Evolutionary conservation across 129 eudicot species (phyloP), one percentile per base, ranked within the genome.

Genomic region (Cynara cardunculus): DNA sequence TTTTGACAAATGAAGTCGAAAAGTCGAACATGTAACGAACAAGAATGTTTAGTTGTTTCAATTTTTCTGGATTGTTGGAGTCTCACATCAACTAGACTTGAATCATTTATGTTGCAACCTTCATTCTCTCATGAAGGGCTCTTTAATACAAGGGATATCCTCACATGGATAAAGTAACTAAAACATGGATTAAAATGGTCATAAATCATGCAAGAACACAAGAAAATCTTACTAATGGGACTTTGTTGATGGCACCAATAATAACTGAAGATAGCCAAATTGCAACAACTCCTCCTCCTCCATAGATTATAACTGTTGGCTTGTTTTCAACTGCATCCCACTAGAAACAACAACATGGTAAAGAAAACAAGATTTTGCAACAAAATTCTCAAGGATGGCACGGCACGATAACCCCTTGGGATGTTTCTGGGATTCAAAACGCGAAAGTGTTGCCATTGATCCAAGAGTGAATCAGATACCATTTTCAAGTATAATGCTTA

Each of bases 261-360:
- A 95, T 77, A 65, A 83, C 86, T 10, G 97, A 88, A 75, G 97
- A 89, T 77, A 95, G 79, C 99, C 99, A 95, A 78, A 95, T 69
- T 19, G 89, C 93, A 31, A 90, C 87, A 49, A 87, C 68, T 41
- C 90, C 97, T 67, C 99, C 99, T 85, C 93, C 93, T 82, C 99
- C 99, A 81, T 90, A 95, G 64, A 90, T 66, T 77, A 90, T 76
- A 22, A 95, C 97, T 5, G 91, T 90, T n/a, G 97, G 86, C 85
- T 95, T 95, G 94, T 95, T 88, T 80, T 95, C 99, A 89, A 95
- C 89, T 39, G 91, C 91, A 84, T 95, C 97, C 99, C 99, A 95
- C 99, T 95, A 61, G 59, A 69, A 19, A 78, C 62, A 69, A 66
- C 72, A 64, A 80, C 3, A 31, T 4, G 0, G 35, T 31, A 28